Evolutionary conservation across 2,329 filamentous ascomycete species (phyloP).

Genomic region (Neonectria faginata): DNA sequence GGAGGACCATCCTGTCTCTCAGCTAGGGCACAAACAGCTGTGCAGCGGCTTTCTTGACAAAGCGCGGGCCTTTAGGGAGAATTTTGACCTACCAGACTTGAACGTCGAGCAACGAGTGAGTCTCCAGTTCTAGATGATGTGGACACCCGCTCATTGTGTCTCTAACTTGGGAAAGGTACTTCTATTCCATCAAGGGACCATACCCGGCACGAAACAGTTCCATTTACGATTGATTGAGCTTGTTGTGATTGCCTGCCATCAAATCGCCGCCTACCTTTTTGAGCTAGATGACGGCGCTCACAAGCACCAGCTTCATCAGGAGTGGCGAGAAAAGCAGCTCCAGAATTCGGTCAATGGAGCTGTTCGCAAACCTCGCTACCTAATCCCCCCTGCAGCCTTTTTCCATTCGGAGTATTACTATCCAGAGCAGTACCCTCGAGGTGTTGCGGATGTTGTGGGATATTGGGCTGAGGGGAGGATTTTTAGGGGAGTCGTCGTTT

Average conservation of each 20-base stretch:
- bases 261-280: conserved; percentile 22
- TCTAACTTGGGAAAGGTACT: neutral
- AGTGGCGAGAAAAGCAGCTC: conserved; percentile 3
- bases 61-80: neutral
- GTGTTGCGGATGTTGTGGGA: conserved; percentile 35
- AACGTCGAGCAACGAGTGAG: neutral
- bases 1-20: neutral
- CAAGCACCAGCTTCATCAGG: conserved; percentile 15
- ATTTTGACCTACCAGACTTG: conserved; percentile 6
- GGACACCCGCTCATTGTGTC: neutral
- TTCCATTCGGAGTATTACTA: conserved; percentile 1
- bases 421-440: conserved; percentile 12
- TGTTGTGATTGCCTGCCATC: conserved; percentile 17
- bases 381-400: conserved; percentile 7
- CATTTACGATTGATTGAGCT: conserved; percentile 23
- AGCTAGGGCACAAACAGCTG: neutral
- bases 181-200: conserved; percentile 2
- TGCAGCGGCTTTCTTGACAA: conserved; percentile 17
- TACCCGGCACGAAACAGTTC: neutral
- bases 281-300: conserved; percentile 18
- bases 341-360: neutral
- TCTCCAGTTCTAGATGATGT: neutral
- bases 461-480: conserved; percentile 48
- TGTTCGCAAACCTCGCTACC: neutral
- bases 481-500: conserved; percentile 46